Percentiles rank a stretch among this genome's conserved stretches.
Evolutionary conservation across 495 filamentous ascomycete species (phyloP).

Genomic region (Lasiosphaeris hirsuta): DNA sequence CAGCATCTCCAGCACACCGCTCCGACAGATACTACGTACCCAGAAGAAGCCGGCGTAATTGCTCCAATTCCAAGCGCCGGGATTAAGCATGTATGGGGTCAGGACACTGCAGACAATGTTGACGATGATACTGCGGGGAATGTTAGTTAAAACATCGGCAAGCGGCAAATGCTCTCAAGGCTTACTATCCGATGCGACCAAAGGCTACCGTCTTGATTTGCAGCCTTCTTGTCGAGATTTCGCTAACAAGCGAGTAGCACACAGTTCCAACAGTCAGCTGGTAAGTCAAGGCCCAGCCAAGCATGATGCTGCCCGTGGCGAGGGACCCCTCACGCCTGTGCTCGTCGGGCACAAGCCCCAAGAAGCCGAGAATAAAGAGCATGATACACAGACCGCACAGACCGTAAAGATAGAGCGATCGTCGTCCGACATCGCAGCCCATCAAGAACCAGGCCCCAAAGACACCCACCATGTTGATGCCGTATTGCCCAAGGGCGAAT

Average conservation of each 20-base stretch:
- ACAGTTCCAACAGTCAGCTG: slow-evolving; percentile 75
- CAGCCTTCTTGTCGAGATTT: slow-evolving; percentile 68
- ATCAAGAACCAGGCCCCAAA: slow-evolving; percentile 75
- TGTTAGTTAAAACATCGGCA: slow-evolving; percentile 12
- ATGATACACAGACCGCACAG: slow-evolving; percentile 61
- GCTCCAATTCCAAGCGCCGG: slow-evolving; percentile 68
- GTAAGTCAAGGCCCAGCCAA: slow-evolving; percentile 71
- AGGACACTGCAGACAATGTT: slow-evolving; percentile 66
- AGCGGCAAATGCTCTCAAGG: not conserved
- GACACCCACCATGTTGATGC: slow-evolving; percentile 69
- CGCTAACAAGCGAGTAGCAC: slow-evolving; percentile 73
- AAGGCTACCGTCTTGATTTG: slow-evolving; percentile 70
- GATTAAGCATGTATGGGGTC: slow-evolving; percentile 76
- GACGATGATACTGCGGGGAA: slow-evolving; percentile 54
- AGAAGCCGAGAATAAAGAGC: slow-evolving; percentile 71
- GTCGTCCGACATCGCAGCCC: slow-evolving; percentile 63
- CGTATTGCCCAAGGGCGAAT: slow-evolving; percentile 72
- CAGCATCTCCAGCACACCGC: not conserved
- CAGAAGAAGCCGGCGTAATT: slow-evolving; percentile 83
- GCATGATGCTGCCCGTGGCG: slow-evolving; percentile 67
- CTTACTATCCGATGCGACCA: slow-evolving; percentile 64
- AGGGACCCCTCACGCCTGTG: slow-evolving; percentile 55
- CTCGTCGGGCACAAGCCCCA: slow-evolving; percentile 58
- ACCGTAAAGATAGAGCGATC: slow-evolving; percentile 67
- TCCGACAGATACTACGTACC: slow-evolving; percentile 37